These are phyloP conservation scores for Metarhizium humberi DNA, from an alignment of 2,329 filamentous ascomycete species.

Conservation along the genomic window DNA sequence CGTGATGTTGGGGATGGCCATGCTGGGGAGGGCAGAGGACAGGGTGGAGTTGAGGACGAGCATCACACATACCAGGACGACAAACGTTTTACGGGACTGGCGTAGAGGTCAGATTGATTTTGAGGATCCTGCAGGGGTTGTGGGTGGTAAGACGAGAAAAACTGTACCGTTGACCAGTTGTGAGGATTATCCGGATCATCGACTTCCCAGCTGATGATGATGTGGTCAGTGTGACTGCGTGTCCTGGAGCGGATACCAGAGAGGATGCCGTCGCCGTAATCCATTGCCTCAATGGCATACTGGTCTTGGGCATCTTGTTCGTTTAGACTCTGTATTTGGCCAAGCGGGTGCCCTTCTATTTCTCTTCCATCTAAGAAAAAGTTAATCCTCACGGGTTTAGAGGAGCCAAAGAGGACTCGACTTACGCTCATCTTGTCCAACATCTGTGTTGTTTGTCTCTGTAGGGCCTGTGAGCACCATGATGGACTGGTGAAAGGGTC, in stretches of 20 bases:
- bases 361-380: conserved; percentile 12
- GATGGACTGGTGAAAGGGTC: neutral
- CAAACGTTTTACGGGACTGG: conserved; percentile 42
- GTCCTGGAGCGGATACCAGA: conserved; percentile 25
- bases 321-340: conserved; percentile 18
- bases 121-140: no score
- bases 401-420: neutral
- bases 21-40: conserved; percentile 54
- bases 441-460: neutral
- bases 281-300: conserved; percentile 32
- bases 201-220: conserved; percentile 35
- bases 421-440: conserved; percentile 1
- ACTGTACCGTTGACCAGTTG: conserved; percentile 36
- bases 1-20: conserved; percentile 49
- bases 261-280: conserved; percentile 23
- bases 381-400: neutral
- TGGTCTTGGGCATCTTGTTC: conserved; percentile 30
- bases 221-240: conserved; percentile 21
- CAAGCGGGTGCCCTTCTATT: conserved; percentile 14
- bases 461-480: neutral
- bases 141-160: neutral
- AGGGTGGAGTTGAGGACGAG: conserved; percentile 61
- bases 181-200: conserved; percentile 43
- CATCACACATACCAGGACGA: conserved; percentile 46
- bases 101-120: neutral